Evolutionary conservation across 257 asterid genomes (phyloP), one percentile per base, ranked within the genome.

Genomic region (Solanum pennellii): DNA sequence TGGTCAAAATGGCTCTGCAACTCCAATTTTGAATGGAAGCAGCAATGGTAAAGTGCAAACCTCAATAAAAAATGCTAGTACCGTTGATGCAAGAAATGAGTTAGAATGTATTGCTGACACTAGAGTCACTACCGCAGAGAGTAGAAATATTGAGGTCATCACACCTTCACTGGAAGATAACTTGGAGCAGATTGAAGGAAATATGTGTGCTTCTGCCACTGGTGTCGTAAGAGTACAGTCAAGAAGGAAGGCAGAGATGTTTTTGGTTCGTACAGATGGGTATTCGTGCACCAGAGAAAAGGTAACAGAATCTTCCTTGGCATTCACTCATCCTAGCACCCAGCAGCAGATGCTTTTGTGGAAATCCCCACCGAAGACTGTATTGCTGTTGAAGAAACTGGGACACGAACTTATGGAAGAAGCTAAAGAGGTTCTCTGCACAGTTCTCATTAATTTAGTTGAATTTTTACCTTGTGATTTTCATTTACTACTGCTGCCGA

Each of bases 271-370:
- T 86, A 97, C 99, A 71, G 99, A 97, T 92, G 99, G 99, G 52
- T 92, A 94, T 91, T 96, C 99, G 71, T 97, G 99, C 91, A 88
- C 94, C 62, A 91, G 99, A 91, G 99, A 97, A 89, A 97, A 94
- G 92, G 99, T 97, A 68, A 96, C 97, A 27, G 99, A 97, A 90
- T 93, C 99, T 89, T 97, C 99, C 76, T 92, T 97, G 94, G 99
- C 99, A 23, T 97, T 97, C 90, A 94, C 98, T 87, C 99, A 97
- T 89, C 99, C 99, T 68, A 96, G 99, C 91, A 97, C 99, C 56
- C 99, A 96, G 93, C 99, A 97, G 90, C 99, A 97, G 93, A 97
- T 97, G 99, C 99, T 97, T 91, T 87, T 97, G 94, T 97, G 98
- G 99, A 97, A 97, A 92, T 97, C 99, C 84, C 87, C 98, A 35